These are phyloP conservation scores for Paramecium sexaurelia DNA, from an alignment of 73 alveolate species.

Conservation along the genomic window DNA sequence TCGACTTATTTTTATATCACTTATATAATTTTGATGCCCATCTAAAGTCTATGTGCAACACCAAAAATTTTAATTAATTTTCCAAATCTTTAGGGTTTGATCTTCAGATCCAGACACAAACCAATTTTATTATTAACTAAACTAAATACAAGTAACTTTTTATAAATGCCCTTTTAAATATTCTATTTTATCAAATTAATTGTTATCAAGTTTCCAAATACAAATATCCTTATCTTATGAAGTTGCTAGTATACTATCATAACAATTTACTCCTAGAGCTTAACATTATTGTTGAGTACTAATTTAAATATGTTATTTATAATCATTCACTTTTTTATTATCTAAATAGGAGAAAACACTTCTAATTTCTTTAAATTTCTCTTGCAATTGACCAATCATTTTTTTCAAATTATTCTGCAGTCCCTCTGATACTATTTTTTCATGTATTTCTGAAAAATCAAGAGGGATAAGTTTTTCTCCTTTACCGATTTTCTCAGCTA, in stretches of 20 bases:
- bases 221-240: background rate
- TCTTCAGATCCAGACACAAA: background rate
- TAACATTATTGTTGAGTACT: background rate
- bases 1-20: background rate
- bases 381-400: background rate
- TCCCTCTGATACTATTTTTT: background rate
- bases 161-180: background rate
- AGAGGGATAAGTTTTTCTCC: background rate
- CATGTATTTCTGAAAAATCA: background rate
- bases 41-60: background rate
- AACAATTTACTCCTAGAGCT: background rate
- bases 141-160: background rate
- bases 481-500: background rate
- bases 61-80: background rate
- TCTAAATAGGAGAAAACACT: background rate
- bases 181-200: background rate
- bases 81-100: background rate
- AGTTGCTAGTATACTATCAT: background rate
- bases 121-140: background rate
- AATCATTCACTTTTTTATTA: background rate
- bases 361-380: background rate
- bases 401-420: background rate
- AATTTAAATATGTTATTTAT: background rate
- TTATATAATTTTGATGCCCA: background rate
- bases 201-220: background rate